phyloP scores from a whole-genome alignment of 2,329 filamentous ascomycete genomes.

The Apiospora malaysiana region DNA sequence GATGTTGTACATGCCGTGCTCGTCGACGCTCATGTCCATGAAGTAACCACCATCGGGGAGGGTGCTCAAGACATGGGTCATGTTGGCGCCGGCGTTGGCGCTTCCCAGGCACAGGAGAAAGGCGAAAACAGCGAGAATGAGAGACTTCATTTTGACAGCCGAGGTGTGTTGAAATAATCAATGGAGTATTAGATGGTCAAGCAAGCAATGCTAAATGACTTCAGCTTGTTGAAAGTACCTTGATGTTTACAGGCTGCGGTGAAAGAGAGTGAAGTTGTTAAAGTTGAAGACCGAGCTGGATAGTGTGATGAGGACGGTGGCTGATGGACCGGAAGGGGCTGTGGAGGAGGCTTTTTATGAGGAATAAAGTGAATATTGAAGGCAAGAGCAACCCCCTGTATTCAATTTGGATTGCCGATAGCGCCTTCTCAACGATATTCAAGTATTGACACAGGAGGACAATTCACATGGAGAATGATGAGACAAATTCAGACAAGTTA shows the following conservation, averaged over 20 bases:
- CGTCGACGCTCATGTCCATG: neutral
- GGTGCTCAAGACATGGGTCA: neutral
- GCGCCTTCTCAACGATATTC: too few species aligned
- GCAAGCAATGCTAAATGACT: neutral
- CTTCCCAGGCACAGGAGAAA: neutral
- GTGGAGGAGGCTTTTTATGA: neutral
- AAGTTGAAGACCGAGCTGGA: neutral
- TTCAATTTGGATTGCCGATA: neutral
- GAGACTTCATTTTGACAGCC: neutral
- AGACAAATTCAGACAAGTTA: too few species aligned
- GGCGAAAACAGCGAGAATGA: neutral
- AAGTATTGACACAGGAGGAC: too few species aligned
- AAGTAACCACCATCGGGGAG: neutral
- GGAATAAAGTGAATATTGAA: neutral
- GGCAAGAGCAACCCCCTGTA: neutral
- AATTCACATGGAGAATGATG: too few species aligned
- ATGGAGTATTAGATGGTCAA: neutral
- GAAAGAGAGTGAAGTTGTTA: neutral
- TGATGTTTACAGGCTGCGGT: neutral
- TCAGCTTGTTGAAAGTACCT: neutral
- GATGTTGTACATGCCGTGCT: neutral
- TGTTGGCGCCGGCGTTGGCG: neutral
- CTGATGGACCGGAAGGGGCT: neutral
- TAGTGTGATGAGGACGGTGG: neutral
- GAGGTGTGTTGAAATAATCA: neutral